phyloP scores from a whole-genome alignment of 345 rosid species.

The Angophora floribunda region DNA sequence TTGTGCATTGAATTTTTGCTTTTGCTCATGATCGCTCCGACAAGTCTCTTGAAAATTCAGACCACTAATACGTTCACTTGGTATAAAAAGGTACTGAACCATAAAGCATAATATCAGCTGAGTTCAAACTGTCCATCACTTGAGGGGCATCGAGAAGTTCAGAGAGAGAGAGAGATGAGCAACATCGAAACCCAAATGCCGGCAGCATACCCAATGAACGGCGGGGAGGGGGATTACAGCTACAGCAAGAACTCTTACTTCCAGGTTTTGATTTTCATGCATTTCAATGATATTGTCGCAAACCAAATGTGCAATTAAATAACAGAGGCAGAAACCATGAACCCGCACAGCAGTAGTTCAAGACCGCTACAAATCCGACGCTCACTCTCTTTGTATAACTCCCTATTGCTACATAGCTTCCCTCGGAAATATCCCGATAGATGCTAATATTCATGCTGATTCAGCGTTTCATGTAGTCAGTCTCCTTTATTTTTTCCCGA shows the following conservation, averaged over 20 bases:
- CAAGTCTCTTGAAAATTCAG: background rate
- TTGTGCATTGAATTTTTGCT: background rate
- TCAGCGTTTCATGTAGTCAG: background rate
- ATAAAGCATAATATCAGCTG: background rate
- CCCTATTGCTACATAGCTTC: background rate
- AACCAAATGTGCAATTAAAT: background rate
- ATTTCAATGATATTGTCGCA: background rate
- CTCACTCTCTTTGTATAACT: background rate
- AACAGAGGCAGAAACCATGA: background rate
- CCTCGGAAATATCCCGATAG: background rate
- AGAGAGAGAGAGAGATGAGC: background rate
- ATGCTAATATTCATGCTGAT: background rate
- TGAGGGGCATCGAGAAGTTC: background rate
- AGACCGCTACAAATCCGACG: background rate
- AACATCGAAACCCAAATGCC: background rate
- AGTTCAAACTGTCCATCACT: background rate
- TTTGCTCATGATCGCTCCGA: background rate
- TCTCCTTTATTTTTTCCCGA: background rate
- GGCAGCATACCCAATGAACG: background rate
- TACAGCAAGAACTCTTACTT: constrained; percentile 4
- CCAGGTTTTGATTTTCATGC: background rate
- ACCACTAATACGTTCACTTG: background rate
- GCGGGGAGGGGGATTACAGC: constrained; percentile 7
- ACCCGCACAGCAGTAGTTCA: background rate
- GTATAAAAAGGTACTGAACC: background rate